phyloP scores from a whole-genome alignment of 2,329 filamentous ascomycete genomes.

The Arthrobotrys entomopaga region DNA sequence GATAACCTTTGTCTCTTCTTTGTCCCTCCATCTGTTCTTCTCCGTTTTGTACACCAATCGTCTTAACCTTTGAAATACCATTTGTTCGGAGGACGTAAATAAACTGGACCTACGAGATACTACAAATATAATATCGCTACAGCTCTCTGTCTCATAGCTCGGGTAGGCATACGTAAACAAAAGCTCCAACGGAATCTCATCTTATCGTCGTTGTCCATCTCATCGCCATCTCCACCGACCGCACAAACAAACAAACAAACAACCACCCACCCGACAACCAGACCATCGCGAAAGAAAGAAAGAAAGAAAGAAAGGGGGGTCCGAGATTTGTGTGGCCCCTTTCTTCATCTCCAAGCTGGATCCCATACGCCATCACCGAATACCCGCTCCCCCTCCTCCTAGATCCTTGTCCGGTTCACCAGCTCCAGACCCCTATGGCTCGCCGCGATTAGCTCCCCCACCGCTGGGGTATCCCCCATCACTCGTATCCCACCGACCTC shows the following conservation, averaged over 20 bases:
- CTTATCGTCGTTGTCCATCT: conserved; percentile 14
- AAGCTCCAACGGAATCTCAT: background rate
- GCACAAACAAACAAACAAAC: too few relatives aligned
- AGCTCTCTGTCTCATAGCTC: too few relatives aligned
- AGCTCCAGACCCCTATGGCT: conserved; percentile 50
- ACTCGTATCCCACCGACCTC: conserved; percentile 45
- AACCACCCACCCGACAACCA: conserved; percentile 10
- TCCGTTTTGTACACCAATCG: too few relatives aligned
- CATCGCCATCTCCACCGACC: conserved; percentile 7
- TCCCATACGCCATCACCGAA: conserved; percentile 54
- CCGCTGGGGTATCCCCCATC: conserved; percentile 49
- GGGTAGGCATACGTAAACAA: background rate
- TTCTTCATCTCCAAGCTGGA: conserved; percentile 51
- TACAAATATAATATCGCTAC: too few relatives aligned
- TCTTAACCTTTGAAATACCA: too few relatives aligned
- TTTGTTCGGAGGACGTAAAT: too few relatives aligned
- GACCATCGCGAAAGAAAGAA: conserved; percentile 15
- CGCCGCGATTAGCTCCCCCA: conserved; percentile 48
- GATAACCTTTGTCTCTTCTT: background rate
- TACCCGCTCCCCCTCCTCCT: conserved; percentile 50
- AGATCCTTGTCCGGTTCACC: conserved; percentile 45
- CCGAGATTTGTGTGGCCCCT: conserved; percentile 15
- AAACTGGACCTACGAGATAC: too few relatives aligned
- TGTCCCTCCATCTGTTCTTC: too few relatives aligned
- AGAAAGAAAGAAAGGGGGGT: too few relatives aligned